Evolutionary conservation across 805 yeast species (phyloP).

Genomic region (Nakazawaea wickerhamii): DNA sequence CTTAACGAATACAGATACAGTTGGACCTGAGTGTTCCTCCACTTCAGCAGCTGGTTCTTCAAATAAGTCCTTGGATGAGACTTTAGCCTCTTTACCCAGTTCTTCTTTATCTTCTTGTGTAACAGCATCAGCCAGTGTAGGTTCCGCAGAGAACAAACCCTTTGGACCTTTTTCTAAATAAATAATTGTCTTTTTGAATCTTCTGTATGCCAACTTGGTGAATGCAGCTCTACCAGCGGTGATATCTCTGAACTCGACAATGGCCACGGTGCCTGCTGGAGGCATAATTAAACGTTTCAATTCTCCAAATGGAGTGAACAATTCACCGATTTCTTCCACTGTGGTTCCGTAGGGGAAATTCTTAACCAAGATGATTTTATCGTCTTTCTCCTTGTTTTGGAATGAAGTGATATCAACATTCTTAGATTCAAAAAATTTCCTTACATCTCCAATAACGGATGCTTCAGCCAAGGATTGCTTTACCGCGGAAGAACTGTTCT

Average conservation of each 20-base stretch:
- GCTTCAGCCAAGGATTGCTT: conserved; percentile 98
- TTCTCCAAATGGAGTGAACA: conserved; percentile 78
- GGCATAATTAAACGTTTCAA: conserved; percentile 83
- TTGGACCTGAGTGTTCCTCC: conserved; percentile 56
- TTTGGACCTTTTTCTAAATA: conserved; percentile 94
- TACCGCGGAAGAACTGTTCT: conserved; percentile 82
- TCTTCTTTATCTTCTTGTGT: conserved; percentile 31
- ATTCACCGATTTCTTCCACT: conserved; percentile 70
- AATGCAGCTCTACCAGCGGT: conserved; percentile 89
- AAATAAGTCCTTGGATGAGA: conserved; percentile 39
- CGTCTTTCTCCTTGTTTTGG: conserved; percentile 64
- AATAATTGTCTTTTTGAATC: conserved; percentile 81
- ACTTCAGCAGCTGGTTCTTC: conserved; percentile 23
- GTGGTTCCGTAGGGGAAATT: conserved; percentile 90
- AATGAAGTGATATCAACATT: conserved; percentile 83
- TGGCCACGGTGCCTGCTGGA: conserved; percentile 93
- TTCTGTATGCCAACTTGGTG: conserved; percentile 76
- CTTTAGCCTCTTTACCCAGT: conserved; percentile 35
- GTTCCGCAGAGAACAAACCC: conserved; percentile 63
- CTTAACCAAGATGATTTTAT: conserved; percentile 74
- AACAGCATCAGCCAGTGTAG: conserved; percentile 29
- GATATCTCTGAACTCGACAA: conserved; percentile 79
- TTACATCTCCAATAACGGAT: conserved; percentile 86
- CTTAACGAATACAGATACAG: conserved; percentile 86
- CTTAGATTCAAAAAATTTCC: conserved; percentile 76